Base-by-base conservation (phyloP, 2,329 filamentous ascomycete species). In the Volutella citrinella region DNA sequence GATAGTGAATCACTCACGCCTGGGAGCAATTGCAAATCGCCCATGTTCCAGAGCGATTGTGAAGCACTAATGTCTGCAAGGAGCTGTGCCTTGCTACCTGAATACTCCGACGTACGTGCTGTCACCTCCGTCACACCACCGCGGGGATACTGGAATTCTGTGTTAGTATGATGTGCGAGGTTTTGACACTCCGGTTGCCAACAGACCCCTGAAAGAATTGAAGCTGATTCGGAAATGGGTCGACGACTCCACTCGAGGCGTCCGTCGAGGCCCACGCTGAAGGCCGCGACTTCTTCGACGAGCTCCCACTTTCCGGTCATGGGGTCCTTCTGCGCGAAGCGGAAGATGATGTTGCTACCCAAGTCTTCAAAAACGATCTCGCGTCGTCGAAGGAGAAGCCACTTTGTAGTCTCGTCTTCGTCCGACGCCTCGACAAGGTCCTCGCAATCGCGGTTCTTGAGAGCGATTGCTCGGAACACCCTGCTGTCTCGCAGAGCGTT, bases 401-500 rank as follows among this genome's bases (percentile, higher is more conserved):
- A 68, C 38, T 65, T 63, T n/a, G n/a, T n/a, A n/a, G n/a, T n/a
- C n/a, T n/a, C n/a, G n/a, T 60, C 54, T 9, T 55, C 32, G 11
- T 59, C 52, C 9, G 45, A 42, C 3, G 57, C 65, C 12, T 64
- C 61, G 10, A 30, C 36, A 17, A 54, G 48, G 1, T 31, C 18
- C 46, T 70, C 66, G 1, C 62, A 45, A 23, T 59, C 56, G 2
- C 53, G 46, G 42, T 66, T 66, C 30, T 58, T 58, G 3, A 63
- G 37, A 2, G 59, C 60, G 29, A 70, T 62, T 5, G 64, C 65
- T 2, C 57, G 43, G 27, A 67, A 63, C 2, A 65, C 53, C 11
- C 61, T 54, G 28, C 59, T 68, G 38, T 70, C 66, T 15, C 66
- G 62, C 8, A 70, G 55, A 3, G 64, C 66, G 38, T 70, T 69